Base-by-base conservation (phyloP, 2,329 filamentous ascomycete genomes). In the Alternaria metachromatica region DNA sequence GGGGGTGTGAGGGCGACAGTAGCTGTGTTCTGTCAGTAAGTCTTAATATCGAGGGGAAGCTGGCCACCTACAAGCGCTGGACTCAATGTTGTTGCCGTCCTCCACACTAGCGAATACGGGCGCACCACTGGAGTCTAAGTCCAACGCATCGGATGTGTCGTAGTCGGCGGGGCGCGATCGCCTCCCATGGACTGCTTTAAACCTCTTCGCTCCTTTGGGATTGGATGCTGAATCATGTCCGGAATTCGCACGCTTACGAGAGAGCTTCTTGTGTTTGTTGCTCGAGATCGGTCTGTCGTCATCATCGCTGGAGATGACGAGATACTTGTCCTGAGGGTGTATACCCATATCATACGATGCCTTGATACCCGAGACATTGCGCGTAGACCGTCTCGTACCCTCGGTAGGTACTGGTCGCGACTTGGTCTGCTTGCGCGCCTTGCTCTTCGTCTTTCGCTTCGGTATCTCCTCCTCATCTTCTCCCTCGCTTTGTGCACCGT, bases 311-410 rank as follows among this genome's bases (percentile, higher is more conserved):
- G 58, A 48, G 4, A 69, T 28, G 20, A 61, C 57, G 3, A 73
- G 62, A 37, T 68, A 66, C 4, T 58, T 58, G 54, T 78, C 77
- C 57, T 78, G 76, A 13, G 76, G 76, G 54, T 79, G 76, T 6
- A 73, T 59, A 2, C 64, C 64, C 58, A 68, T 71, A 26, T 76
- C 66, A 61, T 79, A 78, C 2, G 68, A 65, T 15, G 69, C 55
- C 18, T 70, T 67, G 6, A 30, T 55, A 9, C 67, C 68, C 4
- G 64, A 53, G 5, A 58, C 57, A 21, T 66, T 71, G 6, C 77
- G 76, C 43, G 69, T 64, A 4, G 76, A 77, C 20, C 72, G 73
- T 48, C 76, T 68, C 25, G 65, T 68, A 10, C 62, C 63, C 30
- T 64, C 60, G 13, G 20, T 28, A 18, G 41, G 30, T 18, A 33